These are phyloP conservation scores for Lipomyces lipofer DNA, from an alignment of 805 yeast genomes.

Conservation along the genomic window DNA sequence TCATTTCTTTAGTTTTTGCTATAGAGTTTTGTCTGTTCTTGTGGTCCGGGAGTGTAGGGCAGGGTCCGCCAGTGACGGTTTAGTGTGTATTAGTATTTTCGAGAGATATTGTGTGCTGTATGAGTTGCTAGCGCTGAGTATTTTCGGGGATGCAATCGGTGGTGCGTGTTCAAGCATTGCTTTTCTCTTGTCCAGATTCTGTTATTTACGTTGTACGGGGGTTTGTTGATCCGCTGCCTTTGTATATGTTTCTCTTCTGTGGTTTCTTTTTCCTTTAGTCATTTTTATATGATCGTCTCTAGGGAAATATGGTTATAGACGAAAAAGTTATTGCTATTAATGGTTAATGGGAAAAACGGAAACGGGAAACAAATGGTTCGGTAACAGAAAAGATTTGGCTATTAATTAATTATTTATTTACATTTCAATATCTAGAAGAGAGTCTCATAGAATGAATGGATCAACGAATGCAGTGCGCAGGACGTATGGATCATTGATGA, in stretches of 20 bases:
- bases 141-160: neutral
- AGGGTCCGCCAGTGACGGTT: conserved; percentile 19
- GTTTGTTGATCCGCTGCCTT: conserved; percentile 4
- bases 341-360: conserved; percentile 23
- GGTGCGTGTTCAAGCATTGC: conserved; percentile 4
- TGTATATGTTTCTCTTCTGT: conserved; percentile 12
- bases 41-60: too few species aligned
- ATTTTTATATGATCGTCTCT: conserved; percentile 6
- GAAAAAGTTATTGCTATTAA: conserved; percentile 20
- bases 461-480: too few species aligned
- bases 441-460: conserved; percentile 22
- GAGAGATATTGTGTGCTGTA: too few species aligned
- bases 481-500: too few species aligned
- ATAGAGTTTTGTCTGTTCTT: conserved; percentile 18
- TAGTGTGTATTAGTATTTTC: conserved; percentile 5
- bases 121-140: too few species aligned
- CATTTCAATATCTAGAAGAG: conserved; percentile 21
- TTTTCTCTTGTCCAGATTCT: too few species aligned
- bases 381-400: conserved; percentile 10
- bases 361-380: conserved; percentile 19
- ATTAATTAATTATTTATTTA: conserved; percentile 7
- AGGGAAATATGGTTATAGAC: conserved; percentile 1
- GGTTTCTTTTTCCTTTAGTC: conserved; percentile 9
- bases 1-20: conserved; percentile 1
- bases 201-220: neutral